Conservation (phyloP, 352 stramenopile species). For the Pythium brachiatum region DNA sequence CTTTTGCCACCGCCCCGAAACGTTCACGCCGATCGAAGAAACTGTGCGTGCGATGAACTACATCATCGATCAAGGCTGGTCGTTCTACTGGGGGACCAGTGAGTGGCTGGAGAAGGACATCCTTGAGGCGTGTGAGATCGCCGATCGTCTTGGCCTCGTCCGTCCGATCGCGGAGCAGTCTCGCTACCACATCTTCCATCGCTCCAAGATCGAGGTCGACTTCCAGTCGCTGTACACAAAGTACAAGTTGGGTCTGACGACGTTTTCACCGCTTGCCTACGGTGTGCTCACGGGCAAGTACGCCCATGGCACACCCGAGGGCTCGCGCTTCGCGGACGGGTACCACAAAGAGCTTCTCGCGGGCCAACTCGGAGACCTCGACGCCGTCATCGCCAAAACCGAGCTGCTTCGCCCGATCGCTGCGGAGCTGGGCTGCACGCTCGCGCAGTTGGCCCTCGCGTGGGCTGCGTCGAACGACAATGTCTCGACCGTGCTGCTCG, state of each 20-base stretch:
- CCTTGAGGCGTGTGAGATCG: not conserved
- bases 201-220: constrained; percentile 50
- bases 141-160: constrained; percentile 16
- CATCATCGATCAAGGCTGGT: not conserved
- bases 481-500: constrained; percentile 53
- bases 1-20: not conserved
- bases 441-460: constrained; percentile 46
- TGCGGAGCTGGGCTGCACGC: constrained; percentile 36
- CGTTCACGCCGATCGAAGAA: not conserved
- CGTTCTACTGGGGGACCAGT: not conserved
- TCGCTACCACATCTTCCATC: constrained; percentile 59
- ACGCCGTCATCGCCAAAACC: constrained; percentile 22
- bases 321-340: constrained; percentile 28
- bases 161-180: constrained; percentile 44
- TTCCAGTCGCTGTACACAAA: constrained; percentile 48
- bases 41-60: not conserved
- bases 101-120: not conserved
- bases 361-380: constrained; percentile 3
- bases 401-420: constrained; percentile 36
- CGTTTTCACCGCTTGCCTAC: constrained; percentile 21
- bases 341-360: not conserved
- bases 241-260: constrained; percentile 30
- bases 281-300: constrained; percentile 67
- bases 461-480: constrained; percentile 54
- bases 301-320: constrained; percentile 27